Evolutionary conservation across 768 basidiomycete species (phyloP).

Genomic region (Kwoniella shandongensis): DNA sequence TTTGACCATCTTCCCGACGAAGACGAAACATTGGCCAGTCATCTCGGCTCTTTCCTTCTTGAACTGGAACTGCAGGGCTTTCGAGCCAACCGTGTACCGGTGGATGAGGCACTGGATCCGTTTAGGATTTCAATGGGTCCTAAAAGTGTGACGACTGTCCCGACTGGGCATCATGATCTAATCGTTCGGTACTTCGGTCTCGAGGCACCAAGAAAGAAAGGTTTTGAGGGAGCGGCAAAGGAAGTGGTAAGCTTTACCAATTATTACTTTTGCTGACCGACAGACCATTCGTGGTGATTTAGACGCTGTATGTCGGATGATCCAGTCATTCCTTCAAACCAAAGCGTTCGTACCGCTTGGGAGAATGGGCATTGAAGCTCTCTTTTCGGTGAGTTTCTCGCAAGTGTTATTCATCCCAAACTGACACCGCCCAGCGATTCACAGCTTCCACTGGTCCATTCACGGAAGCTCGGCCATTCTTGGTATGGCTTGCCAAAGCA

Average conservation of each 20-base stretch:
- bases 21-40: constrained; percentile 9
- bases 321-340: constrained; percentile 15
- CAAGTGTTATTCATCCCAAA: background rate
- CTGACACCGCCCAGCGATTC: constrained; percentile 15
- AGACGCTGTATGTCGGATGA: constrained; percentile 8
- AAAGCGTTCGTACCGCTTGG: constrained; percentile 7
- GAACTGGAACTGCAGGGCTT: constrained; percentile 18
- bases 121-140: constrained; percentile 19
- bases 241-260: constrained; percentile 11
- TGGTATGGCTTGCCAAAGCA: constrained; percentile 22
- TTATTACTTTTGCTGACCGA: background rate
- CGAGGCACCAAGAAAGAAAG: background rate
- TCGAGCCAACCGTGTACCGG: background rate
- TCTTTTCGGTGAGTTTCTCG: constrained; percentile 20
- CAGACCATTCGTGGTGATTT: constrained; percentile 10
- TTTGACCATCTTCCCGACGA: constrained; percentile 22
- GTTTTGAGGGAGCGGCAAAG: constrained; percentile 12
- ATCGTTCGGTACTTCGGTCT: background rate
- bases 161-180: constrained; percentile 12
- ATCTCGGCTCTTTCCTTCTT: constrained; percentile 13
- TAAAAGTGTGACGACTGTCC: background rate
- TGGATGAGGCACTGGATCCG: constrained; percentile 5
- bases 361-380: constrained; percentile 3
- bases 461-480: constrained; percentile 15
- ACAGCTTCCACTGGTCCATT: constrained; percentile 3